Evolutionary conservation across 768 basidiomycete genomes (phyloP).

Genomic region (Trametes cinnabarina): DNA sequence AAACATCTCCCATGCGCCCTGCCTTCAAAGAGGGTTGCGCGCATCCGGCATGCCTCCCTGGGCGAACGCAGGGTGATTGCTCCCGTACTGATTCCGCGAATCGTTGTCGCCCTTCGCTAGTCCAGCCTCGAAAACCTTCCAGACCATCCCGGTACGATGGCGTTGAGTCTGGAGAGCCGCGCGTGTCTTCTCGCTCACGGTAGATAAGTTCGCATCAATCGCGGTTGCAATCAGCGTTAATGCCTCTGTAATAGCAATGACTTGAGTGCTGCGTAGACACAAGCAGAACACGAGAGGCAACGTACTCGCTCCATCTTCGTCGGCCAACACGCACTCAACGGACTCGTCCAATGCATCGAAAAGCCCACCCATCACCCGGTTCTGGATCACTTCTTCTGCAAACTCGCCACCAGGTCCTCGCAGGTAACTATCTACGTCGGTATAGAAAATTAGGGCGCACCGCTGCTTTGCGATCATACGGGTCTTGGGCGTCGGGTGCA

Average conservation of each 20-base stretch:
- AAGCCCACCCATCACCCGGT: not conserved
- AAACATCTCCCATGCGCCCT: slow-evolving; percentile 7
- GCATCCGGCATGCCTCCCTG: not conserved
- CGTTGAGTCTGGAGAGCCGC: not conserved
- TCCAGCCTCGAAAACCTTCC: not conserved
- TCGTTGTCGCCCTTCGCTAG: not conserved
- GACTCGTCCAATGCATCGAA: not conserved
- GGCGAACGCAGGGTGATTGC: not conserved
- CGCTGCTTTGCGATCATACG: not conserved
- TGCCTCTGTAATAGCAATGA: not conserved
- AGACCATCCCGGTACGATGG: not conserved
- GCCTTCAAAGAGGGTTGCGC: not conserved
- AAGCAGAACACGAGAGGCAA: not conserved
- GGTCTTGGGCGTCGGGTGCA: no score
- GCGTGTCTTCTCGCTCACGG: not conserved
- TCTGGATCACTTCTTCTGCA: not conserved
- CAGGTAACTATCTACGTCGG: not conserved
- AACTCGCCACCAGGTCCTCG: not conserved
- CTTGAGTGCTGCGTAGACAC: not conserved
- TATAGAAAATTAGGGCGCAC: not conserved
- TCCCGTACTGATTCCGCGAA: not conserved
- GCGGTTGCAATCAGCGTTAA: not conserved
- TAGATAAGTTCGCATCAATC: not conserved
- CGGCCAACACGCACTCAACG: not conserved
- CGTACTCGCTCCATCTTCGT: not conserved